Evolutionary conservation across 2,329 filamentous ascomycete genomes (phyloP).

Genomic region (Pseudopithomyces chartarum): DNA sequence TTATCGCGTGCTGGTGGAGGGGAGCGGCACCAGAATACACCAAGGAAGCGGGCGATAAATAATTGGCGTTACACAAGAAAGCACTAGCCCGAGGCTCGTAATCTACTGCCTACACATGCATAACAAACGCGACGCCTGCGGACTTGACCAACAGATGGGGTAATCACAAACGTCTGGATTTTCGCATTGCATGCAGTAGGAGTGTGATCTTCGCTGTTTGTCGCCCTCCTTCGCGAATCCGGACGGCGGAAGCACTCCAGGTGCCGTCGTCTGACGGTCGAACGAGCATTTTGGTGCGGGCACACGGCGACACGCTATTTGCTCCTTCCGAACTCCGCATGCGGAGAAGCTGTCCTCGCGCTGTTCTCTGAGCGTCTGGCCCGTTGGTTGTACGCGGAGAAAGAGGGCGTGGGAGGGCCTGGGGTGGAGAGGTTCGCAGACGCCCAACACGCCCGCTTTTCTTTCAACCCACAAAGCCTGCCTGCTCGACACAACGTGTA

Average conservation of each 20-base stretch:
- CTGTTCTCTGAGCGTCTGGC: slow-evolving; percentile 19
- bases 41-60: slow-evolving; percentile 11
- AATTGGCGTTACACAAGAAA: slow-evolving; percentile 9
- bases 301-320: slow-evolving; percentile 6
- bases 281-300: slow-evolving; percentile 18
- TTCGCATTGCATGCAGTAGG: background rate
- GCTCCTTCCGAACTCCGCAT: slow-evolving; percentile 21
- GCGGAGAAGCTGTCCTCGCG: slow-evolving; percentile 5
- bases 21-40: slow-evolving; percentile 11
- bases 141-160: background rate
- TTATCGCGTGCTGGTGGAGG: slow-evolving; percentile 18
- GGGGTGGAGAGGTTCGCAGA: no score
- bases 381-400: slow-evolving; percentile 6
- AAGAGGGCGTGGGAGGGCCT: no score
- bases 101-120: background rate
- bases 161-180: background rate
- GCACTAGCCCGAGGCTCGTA: slow-evolving; percentile 8
- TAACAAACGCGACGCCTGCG: background rate
- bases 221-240: background rate
- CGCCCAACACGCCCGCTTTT: no score
- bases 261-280: slow-evolving; percentile 27
- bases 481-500: no score
- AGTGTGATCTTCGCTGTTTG: background rate
- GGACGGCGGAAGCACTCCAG: background rate
- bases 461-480: no score